These are phyloP conservation scores for Dipteronia dyeriana DNA, from an alignment of 345 rosid species.

Conservation along the genomic window DNA sequence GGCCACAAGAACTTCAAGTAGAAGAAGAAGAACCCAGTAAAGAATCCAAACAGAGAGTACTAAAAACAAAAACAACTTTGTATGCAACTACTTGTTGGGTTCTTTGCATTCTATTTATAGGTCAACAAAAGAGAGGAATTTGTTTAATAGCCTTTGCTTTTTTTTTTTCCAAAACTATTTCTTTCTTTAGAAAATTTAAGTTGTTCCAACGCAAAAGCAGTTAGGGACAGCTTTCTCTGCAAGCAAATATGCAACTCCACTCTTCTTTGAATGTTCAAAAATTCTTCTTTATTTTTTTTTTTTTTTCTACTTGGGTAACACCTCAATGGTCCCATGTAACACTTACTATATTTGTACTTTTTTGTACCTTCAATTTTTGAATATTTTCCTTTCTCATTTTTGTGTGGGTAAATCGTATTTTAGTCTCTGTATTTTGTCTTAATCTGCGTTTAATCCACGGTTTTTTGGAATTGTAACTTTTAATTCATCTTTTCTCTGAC, in stretches of 20 bases:
- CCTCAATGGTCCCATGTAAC: background rate
- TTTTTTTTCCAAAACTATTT: constrained; percentile 21
- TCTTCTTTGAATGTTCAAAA: constrained; percentile 18
- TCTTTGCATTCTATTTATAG: background rate
- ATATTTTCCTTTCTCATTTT: no score
- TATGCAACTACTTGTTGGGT: constrained; percentile 15
- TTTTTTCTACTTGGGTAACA: no score
- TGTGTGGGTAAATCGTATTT: no score
- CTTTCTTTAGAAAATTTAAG: background rate
- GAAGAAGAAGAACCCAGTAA: no score
- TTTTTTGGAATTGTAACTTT: no score
- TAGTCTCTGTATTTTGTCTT: no score
- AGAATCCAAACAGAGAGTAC: background rate
- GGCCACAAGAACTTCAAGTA: background rate
- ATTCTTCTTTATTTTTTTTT: background rate
- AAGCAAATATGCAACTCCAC: constrained; percentile 30
- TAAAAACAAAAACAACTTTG: background rate
- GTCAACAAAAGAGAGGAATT: constrained; percentile 24
- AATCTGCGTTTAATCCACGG: no score
- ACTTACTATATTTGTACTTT: background rate
- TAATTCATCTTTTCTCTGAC: no score
- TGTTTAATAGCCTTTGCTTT: constrained; percentile 42
- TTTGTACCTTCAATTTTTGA: no score
- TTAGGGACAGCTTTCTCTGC: constrained; percentile 39
- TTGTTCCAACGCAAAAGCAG: constrained; percentile 45